Base-by-base conservation (phyloP, 352 stramenopile species). In the Globisporangium nodosum region DNA sequence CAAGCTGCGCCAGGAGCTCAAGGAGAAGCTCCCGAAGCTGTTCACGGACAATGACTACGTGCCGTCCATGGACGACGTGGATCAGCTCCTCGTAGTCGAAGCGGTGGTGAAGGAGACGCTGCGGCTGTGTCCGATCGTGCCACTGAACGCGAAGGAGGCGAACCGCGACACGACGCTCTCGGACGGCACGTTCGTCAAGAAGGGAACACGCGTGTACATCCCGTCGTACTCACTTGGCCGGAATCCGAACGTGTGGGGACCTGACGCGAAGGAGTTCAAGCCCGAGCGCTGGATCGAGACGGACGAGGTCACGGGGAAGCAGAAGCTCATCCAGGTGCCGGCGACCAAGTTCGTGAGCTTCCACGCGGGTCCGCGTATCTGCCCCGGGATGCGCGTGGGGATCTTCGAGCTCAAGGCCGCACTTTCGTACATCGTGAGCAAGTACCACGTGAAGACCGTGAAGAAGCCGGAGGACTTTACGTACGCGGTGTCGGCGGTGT, bases 61-160 rank as follows among this genome's bases (percentile, higher is more conserved):
- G 27, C 74, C 74, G 0, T 66, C 66, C 8, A 82, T 74, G 55
- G 67, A 85, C 13, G 55, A 90, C 16, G 52, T 87, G 18, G 51
- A 70, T 15, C 27, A 65, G 0, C 71, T 94, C 8, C 56, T 65
- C 39, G 92, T 89, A 60, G 55, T 93, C 18, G 72, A 87, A 21
- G 85, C 77, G 0, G 69, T 72, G 18, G 65, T 92, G 46, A 72
- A 71, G 9, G 86, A 94, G 54, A 86, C 52, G 46, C 61, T 93
- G 21, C 76, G 85, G 2, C 51, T 96, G 9, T 83, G 83, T 54
- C 81, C 81, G 0, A 64, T 69, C 21, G 68, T 78, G 40, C 78
- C 76, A 2, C 65, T 63, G 1, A 73, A 37, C 24, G 47, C 33
- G 0, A 50, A 78, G 5, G 71, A 64, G n/a, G 54, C 68, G 1